phyloP scores from a whole-genome alignment of 495 filamentous ascomycete species.

The Penicillium samsonianum region DNA sequence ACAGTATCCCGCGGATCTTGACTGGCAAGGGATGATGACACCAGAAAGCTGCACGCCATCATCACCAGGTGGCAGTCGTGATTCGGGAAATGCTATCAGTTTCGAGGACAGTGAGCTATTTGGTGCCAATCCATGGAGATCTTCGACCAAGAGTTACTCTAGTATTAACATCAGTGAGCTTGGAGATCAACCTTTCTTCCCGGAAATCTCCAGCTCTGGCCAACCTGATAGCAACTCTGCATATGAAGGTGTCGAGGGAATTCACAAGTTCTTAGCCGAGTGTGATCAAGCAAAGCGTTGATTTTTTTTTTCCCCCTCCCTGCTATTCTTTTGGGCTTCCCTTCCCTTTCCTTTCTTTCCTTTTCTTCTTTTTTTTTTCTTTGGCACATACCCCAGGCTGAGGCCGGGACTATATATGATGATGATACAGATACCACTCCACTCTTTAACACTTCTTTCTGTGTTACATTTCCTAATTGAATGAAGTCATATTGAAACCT shows the following conservation, averaged over 20 bases:
- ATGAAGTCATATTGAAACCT: not conserved
- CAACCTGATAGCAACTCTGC: conserved; percentile 50
- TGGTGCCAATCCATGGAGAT: conserved; percentile 51
- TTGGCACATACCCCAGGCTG: conserved; percentile 13
- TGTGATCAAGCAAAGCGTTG: conserved; percentile 63
- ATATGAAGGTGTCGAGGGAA: conserved; percentile 81
- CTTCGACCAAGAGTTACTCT: conserved; percentile 48
- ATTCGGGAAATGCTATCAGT: conserved; percentile 37
- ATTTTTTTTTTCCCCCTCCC: no score
- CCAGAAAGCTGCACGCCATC: conserved; percentile 32
- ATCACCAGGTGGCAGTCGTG: conserved; percentile 25
- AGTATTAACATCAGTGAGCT: conserved; percentile 56
- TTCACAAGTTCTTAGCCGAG: conserved; percentile 84
- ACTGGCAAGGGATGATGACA: conserved; percentile 62
- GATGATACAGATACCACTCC: conserved; percentile 32
- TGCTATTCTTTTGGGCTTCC: no score
- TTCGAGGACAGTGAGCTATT: conserved; percentile 52
- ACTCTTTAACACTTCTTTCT: conserved; percentile 23
- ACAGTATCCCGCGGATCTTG: conserved; percentile 39
- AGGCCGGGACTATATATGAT: conserved; percentile 13
- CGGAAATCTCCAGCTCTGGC: conserved; percentile 36
- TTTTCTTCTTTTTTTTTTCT: not conserved
- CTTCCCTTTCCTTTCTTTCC: not conserved
- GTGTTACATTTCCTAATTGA: conserved; percentile 5
- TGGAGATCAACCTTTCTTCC: conserved; percentile 46